Percentiles rank a stretch among this genome's conserved stretches.
Conservation (phyloP, 345 rosid species). For the Trapa bicornis region DNA sequence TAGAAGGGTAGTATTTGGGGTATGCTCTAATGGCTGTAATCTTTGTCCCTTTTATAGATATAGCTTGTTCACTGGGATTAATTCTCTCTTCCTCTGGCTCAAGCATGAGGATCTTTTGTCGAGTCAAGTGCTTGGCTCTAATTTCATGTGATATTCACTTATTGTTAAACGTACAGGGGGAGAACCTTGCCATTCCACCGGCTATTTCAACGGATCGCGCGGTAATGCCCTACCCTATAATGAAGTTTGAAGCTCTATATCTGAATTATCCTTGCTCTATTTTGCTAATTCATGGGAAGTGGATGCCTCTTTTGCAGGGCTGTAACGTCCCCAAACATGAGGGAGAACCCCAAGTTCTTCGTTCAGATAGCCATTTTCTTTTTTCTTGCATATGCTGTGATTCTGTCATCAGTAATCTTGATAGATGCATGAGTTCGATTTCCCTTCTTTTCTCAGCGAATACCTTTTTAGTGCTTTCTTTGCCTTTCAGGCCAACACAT, state of each 20-base stretch:
- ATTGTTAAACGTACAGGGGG: constrained; percentile 45
- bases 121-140: neutral
- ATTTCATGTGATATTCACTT: neutral
- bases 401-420: constrained; percentile 87
- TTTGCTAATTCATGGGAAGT: neutral
- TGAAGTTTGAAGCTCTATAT: neutral
- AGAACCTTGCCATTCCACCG: constrained; percentile 68
- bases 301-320: constrained; percentile 43
- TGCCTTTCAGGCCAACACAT: too few relatives aligned
- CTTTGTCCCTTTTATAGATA: neutral
- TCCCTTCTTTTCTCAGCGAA: neutral
- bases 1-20: constrained; percentile 87
- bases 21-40: constrained; percentile 15
- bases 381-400: constrained; percentile 86
- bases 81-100: neutral
- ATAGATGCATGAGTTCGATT: constrained; percentile 47
- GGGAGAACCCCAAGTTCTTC: constrained; percentile 88
- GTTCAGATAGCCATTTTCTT: constrained; percentile 79
- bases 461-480: too few relatives aligned
- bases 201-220: constrained; percentile 69
- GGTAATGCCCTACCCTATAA: constrained; percentile 25
- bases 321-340: constrained; percentile 96
- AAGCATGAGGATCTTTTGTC: neutral
- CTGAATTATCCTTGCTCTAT: neutral
- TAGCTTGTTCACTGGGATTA: neutral